These are phyloP conservation scores for Chrysopogon serrulatus DNA, from an alignment of 176 grass and related monocot species.

Conservation along the genomic window DNA sequence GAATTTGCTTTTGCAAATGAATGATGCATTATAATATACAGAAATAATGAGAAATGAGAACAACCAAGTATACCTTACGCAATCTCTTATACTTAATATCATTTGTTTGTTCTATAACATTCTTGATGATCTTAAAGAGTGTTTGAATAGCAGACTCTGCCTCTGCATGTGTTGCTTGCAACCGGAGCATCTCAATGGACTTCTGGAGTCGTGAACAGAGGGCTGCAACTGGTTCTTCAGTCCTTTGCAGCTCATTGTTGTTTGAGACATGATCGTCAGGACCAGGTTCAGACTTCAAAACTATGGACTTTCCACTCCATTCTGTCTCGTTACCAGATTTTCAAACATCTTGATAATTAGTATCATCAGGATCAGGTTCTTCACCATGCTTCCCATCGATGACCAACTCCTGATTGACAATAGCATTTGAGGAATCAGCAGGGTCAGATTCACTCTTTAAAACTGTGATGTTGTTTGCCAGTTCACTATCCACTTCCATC, in stretches of 20 bases:
- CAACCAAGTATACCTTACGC: slow-evolving; percentile 61
- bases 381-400: slow-evolving; percentile 7
- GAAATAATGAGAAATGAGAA: neutral
- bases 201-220: slow-evolving; percentile 67
- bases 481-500: slow-evolving; percentile 28
- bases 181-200: slow-evolving; percentile 55
- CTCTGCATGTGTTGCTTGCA: slow-evolving; percentile 56
- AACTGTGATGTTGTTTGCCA: neutral
- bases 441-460: slow-evolving; percentile 32
- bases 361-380: slow-evolving; percentile 50
- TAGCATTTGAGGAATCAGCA: slow-evolving; percentile 47
- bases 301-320: neutral
- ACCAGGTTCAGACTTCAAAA: slow-evolving; percentile 41
- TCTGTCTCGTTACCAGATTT: slow-evolving; percentile 21
- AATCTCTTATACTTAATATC: slow-evolving; percentile 70
- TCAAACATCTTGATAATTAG: neutral
- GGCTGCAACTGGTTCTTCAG: slow-evolving; percentile 58
- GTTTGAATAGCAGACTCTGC: slow-evolving; percentile 65
- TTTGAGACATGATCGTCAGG: slow-evolving; percentile 34
- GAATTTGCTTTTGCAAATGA: neutral
- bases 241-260: slow-evolving; percentile 57
- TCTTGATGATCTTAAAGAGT: slow-evolving; percentile 88
- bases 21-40: neutral
- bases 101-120: slow-evolving; percentile 80
- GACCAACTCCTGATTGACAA: too few relatives aligned